These are phyloP conservation scores for Chaetomium fimeti DNA, from an alignment of 495 filamentous ascomycete species.

Conservation along the genomic window DNA sequence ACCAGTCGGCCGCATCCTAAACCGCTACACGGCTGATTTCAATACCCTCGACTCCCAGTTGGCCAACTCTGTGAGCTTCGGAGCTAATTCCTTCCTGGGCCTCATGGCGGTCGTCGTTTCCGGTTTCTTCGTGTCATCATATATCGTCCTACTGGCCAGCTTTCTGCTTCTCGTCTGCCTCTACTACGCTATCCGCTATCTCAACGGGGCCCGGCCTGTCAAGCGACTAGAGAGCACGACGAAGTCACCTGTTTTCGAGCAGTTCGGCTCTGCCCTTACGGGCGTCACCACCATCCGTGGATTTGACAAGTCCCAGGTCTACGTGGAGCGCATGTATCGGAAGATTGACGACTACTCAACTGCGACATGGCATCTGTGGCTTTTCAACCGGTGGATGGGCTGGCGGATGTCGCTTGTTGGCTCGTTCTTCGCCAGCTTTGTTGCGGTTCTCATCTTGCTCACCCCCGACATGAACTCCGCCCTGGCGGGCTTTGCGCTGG, in stretches of 20 bases:
- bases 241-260: constrained; percentile 75
- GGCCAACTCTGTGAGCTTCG: constrained; percentile 57
- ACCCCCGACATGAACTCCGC: constrained; percentile 65
- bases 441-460: constrained; percentile 63
- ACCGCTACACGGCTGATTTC: constrained; percentile 79
- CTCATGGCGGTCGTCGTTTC: constrained; percentile 60
- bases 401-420: constrained; percentile 70
- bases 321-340: constrained; percentile 62
- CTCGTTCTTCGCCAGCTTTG: constrained; percentile 63
- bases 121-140: constrained; percentile 61
- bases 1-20: constrained; percentile 72
- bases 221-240: constrained; percentile 73
- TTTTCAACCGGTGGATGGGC: constrained; percentile 73
- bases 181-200: constrained; percentile 58
- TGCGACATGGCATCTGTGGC: constrained; percentile 64
- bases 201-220: constrained; percentile 68
- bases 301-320: constrained; percentile 62
- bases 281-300: constrained; percentile 76
- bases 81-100: constrained; percentile 51
- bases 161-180: constrained; percentile 56
- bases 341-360: constrained; percentile 64
- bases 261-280: constrained; percentile 66
- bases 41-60: constrained; percentile 65
- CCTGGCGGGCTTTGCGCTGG: constrained; percentile 75
- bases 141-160: constrained; percentile 57